Evolutionary conservation across 1,139 yeast genomes (phyloP).

Genomic region (Pichia sp.): DNA sequence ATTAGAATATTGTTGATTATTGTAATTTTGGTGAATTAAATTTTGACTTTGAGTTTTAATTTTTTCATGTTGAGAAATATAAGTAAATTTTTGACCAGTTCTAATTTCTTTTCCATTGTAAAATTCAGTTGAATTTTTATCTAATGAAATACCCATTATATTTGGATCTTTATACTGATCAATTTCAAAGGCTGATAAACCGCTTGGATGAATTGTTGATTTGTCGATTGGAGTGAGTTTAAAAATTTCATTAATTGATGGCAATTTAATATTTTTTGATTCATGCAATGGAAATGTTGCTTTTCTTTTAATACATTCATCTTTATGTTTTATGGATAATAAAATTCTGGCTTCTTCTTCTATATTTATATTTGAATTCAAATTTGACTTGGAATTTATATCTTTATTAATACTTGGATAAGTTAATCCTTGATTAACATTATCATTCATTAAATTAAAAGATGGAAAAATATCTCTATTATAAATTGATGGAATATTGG

Average conservation of each 20-base stretch:
- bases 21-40: background rate
- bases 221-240: slow-evolving; percentile 18
- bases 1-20: background rate
- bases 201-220: slow-evolving; percentile 19
- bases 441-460: slow-evolving; percentile 5
- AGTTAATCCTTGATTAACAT: background rate
- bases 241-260: slow-evolving; percentile 17
- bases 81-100: background rate
- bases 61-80: background rate
- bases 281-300: slow-evolving; percentile 2
- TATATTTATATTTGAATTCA: slow-evolving; percentile 12
- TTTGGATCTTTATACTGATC: slow-evolving; percentile 9
- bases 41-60: background rate
- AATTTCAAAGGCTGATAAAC: slow-evolving; percentile 13
- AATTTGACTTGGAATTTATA: slow-evolving; percentile 4
- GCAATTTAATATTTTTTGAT: slow-evolving; percentile 9
- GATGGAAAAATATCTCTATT: slow-evolving; percentile 10
- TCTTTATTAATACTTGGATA: slow-evolving; percentile 10
- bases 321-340: background rate
- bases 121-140: slow-evolving; percentile 4
- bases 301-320: background rate
- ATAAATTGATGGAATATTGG: slow-evolving; percentile 4
- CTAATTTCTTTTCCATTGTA: slow-evolving; percentile 9
- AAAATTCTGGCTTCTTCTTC: slow-evolving; percentile 12
- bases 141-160: slow-evolving; percentile 4